Evolutionary conservation across 441 rosid genomes (phyloP), one percentile per base, ranked within the genome.

Genomic region (Corymbia calophylla): DNA sequence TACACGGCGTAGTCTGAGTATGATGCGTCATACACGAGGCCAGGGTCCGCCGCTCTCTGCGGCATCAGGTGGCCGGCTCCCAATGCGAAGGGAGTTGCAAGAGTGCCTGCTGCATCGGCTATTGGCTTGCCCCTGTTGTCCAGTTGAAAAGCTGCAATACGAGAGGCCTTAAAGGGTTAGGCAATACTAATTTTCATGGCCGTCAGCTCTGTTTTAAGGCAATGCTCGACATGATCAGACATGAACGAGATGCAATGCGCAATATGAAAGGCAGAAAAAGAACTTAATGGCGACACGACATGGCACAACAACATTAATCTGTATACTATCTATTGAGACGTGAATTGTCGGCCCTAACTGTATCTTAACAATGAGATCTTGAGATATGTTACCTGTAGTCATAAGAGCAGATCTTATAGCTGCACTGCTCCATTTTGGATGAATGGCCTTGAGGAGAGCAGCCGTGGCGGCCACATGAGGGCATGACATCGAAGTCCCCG

Each of bases 401-500:
- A 95, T 95, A 87, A 97, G 91, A 81, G 99, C 97, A 21, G 99
- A 97, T 93, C 96, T 92, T 90, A 97, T 92, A 19, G 99, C 99
- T 31, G 99, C 97, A 81, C 93, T 88, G 94, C 97, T 97, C 99
- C 99, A 97, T 5, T 90, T 80, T 3, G 98, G 99, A 88, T 96
- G 96, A 44, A 94, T 90, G 39, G 96, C 97, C 94, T 87, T 95
- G 66, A 97, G 95, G 80, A 96, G 98, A 23, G 97, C 96, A 13
- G 94, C 96, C 21, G 90, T 91, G 35, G 93, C 99, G 19, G 98
- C 93, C 29, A 96, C 97, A 91, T 97, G 98, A 90, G 99, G 99
- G 89, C 95, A 93, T 62, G 99, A 90, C 99, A 97, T 97, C 9
- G 99, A 97, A 89, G 99, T 97, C 88, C 99, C 98, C 1, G 99